A percentile compares a stretch with the other conserved stretches of the same genome.
phyloP scores from a whole-genome alignment of 805 yeast species.

The Wickerhamomyces ciferrii region DNA sequence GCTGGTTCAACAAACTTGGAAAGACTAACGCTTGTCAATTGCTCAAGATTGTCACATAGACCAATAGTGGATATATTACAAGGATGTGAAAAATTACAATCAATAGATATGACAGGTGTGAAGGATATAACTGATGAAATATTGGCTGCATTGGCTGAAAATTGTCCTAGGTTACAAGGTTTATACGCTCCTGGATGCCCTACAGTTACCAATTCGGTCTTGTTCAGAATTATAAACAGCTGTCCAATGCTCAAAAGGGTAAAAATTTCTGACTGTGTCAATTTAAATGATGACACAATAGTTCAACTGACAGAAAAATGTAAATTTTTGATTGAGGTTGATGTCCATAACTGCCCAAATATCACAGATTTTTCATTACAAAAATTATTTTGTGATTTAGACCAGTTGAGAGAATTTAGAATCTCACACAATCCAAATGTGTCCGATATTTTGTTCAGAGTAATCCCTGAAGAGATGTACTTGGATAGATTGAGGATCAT shows the following conservation, averaged over 20 bases:
- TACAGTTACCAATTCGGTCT: slow-evolving; percentile 59
- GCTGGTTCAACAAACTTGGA: slow-evolving; percentile 74
- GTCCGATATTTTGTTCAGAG: slow-evolving; percentile 59
- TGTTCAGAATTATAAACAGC: slow-evolving; percentile 47
- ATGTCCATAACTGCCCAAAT: slow-evolving; percentile 75
- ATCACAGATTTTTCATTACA: slow-evolving; percentile 62
- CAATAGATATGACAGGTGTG: slow-evolving; percentile 84
- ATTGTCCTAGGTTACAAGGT: slow-evolving; percentile 81
- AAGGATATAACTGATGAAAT: slow-evolving; percentile 65
- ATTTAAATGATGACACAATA: slow-evolving; percentile 61
- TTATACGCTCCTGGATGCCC: slow-evolving; percentile 84
- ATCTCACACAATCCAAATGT: slow-evolving; percentile 68
- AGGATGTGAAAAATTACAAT: slow-evolving; percentile 68
- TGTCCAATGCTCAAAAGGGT: slow-evolving; percentile 80
- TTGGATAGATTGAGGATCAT: slow-evolving; percentile 71
- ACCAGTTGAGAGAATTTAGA: slow-evolving; percentile 80
- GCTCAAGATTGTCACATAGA: slow-evolving; percentile 54
- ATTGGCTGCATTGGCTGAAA: slow-evolving; percentile 57
- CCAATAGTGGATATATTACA: slow-evolving; percentile 59
- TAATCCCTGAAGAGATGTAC: slow-evolving; percentile 40
- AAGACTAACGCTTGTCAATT: slow-evolving; percentile 79
- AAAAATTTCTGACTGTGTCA: slow-evolving; percentile 67
- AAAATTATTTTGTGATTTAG: slow-evolving; percentile 51
- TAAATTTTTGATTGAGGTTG: slow-evolving; percentile 81
- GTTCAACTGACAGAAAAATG: slow-evolving; percentile 62